A percentile compares a stretch with the other conserved stretches of the same genome.
Conservation (phyloP, 1,284 basidiomycete genomes). For the Butyriboletus pseudospeciosus region DNA sequence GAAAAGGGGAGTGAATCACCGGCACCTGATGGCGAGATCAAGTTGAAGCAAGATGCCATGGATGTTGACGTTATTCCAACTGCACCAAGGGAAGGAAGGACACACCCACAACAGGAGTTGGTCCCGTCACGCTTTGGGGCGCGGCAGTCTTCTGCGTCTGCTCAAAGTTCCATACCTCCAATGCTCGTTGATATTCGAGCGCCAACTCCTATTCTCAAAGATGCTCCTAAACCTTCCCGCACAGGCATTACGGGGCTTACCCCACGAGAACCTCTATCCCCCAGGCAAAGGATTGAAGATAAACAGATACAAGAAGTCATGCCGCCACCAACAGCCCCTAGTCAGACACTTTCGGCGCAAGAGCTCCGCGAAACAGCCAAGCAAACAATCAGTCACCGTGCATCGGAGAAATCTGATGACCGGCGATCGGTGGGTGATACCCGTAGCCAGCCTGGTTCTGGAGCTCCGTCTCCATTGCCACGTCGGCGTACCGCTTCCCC, state of each 20-base stretch:
- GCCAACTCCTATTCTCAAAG: slow-evolving; percentile 18
- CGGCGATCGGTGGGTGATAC: slow-evolving; percentile 34
- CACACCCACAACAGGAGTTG: slow-evolving; percentile 16
- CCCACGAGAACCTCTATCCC: slow-evolving; percentile 42
- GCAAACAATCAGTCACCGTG: slow-evolving; percentile 46
- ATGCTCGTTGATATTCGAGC: slow-evolving; percentile 18
- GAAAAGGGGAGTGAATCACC: slow-evolving; percentile 48
- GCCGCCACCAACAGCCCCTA: slow-evolving; percentile 75
- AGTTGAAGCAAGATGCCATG: slow-evolving; percentile 36
- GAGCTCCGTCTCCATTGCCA: slow-evolving; percentile 49
- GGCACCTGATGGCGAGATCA: slow-evolving; percentile 33
- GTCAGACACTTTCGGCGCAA: slow-evolving; percentile 74
- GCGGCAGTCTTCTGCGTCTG: slow-evolving; percentile 15
- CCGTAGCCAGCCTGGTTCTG: slow-evolving; percentile 46
- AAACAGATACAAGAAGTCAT: slow-evolving; percentile 40
- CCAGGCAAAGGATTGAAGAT: slow-evolving; percentile 33
- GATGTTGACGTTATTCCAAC: slow-evolving; percentile 33
- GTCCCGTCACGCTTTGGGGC: slow-evolving; percentile 22
- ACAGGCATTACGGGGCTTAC: slow-evolving; percentile 19
- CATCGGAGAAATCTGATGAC: slow-evolving; percentile 38
- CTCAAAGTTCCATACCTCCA: slow-evolving; percentile 12
- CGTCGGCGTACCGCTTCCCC: slow-evolving; percentile 65
- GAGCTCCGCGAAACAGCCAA: slow-evolving; percentile 75
- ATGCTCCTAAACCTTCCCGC: slow-evolving; percentile 18
- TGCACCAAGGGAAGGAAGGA: slow-evolving; percentile 25